Evolutionary conservation across 495 filamentous ascomycete species (phyloP), one percentile per base, ranked within the genome.

Genomic region (Penicillium cinerascens): DNA sequence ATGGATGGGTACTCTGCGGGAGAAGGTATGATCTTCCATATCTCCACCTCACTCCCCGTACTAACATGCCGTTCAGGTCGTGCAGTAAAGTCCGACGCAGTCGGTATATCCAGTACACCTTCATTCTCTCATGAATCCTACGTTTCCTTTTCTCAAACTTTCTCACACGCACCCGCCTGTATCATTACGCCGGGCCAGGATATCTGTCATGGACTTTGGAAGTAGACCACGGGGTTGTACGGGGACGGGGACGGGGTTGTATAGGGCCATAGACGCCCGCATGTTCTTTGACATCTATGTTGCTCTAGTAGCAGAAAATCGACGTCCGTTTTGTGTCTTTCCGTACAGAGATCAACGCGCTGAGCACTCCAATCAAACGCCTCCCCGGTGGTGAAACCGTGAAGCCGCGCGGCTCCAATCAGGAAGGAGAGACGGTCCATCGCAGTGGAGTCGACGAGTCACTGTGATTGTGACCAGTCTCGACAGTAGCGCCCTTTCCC

Each of bases 1-100:
- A 74, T 98, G 90, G 86, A 87, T 98, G 82, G 89, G 89, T 29
- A 81, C 80, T 47, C 68, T 97, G 72, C 84, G 91, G 70, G 95
- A 97, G 78, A 98, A 97, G 89, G 93, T 97, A 75, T 82, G 87
- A 78, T 44, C 42, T 51, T n/a, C 41, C 35, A 26, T 33, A 13
- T 51, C 27, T 2, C 10, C 41, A n/a, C 47, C 36, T 42, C 18
- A 4, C 13, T 13, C 15, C 29, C 20, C 16, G 36, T 39, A 35
- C 49, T 40, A 42, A 33, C 42, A 21, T 38, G 25, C 39, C 33
- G 17, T 56, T 22, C 46, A 66, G 63, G 58, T 66, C 44, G 57
- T 66, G 54, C 60, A 66, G 50, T 66, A 63, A 60, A 43, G 27
- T 38, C 38, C 21, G 37, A 40, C 43, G 9, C 29, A 15, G 29